Evolutionary conservation across 1,139 yeast species (phyloP), one percentile per base, ranked within the genome.

Genomic region (Blastobotrys persicus): DNA sequence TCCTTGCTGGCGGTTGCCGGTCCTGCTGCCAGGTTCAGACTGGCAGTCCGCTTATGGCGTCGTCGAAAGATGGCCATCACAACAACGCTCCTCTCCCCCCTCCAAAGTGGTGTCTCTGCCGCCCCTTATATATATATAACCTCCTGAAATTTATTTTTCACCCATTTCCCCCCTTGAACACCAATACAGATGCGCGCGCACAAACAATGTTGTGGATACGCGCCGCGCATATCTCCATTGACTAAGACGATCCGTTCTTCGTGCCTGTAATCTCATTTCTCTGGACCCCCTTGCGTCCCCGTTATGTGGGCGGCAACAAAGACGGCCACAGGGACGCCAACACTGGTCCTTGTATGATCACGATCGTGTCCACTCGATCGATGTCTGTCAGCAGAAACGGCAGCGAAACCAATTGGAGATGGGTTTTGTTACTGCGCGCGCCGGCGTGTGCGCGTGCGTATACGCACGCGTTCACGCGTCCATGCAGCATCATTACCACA

Each of bases 301-400:
- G n/a, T n/a, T n/a, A n/a, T n/a, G n/a, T n/a, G n/a, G n/a, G n/a
- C n/a, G 37, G 9, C 9, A 28, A 28, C 32, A 28, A 33, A 7
- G 37, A 33, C 37, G 14, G 37, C 9, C 9, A 44, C 35, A 16
- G n/a, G n/a, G n/a, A n/a, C n/a, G n/a, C n/a, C n/a, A n/a, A n/a
- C n/a, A n/a, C n/a, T n/a, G n/a, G n/a, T n/a, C n/a, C n/a, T n/a
- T n/a, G n/a, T n/a, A n/a, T n/a, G n/a, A n/a, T n/a, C n/a, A n/a
- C n/a, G n/a, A n/a, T n/a, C n/a, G n/a, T n/a, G n/a, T n/a, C n/a
- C n/a, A n/a, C n/a, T n/a, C n/a, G n/a, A n/a, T n/a, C n/a, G n/a
- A n/a, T n/a, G n/a, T n/a, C n/a, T n/a, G n/a, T n/a, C n/a, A n/a
- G n/a, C n/a, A n/a, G n/a, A n/a, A n/a, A n/a, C n/a, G n/a, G n/a